Conservation (phyloP, 768 basidiomycete genomes). For the Epithele typhae region DNA sequence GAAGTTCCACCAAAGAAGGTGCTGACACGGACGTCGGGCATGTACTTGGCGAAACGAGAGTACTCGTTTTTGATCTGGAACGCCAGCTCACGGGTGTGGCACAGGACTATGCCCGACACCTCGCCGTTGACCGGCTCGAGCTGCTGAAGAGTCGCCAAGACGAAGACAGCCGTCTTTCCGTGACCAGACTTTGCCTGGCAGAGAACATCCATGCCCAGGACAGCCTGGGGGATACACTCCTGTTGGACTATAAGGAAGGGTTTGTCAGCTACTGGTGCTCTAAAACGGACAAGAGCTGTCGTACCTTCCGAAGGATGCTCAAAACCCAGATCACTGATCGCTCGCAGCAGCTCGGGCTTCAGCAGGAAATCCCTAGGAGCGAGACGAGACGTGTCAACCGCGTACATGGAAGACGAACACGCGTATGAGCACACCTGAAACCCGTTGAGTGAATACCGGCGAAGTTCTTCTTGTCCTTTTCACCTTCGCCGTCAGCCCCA, state of each 20-base stretch:
- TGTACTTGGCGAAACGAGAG: conserved; percentile 98
- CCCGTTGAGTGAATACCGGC: conserved; percentile 99
- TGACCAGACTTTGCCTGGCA: conserved; percentile 99
- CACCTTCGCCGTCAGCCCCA: conserved; percentile 45
- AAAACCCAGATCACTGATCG: conserved; percentile 99
- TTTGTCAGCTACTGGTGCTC: neutral
- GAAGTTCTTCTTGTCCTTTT: conserved; percentile 95
- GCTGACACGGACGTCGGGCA: conserved; percentile 96
- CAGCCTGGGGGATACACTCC: conserved; percentile 99
- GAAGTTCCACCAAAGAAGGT: conserved; percentile 98
- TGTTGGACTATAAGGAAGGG: conserved; percentile 76
- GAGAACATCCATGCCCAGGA: conserved; percentile 98
- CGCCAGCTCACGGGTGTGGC: conserved; percentile 98
- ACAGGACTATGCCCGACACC: conserved; percentile 95
- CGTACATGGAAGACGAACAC: neutral
- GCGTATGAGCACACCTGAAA: conserved; percentile 67
- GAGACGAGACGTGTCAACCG: conserved; percentile 12
- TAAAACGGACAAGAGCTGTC: conserved; percentile 9
- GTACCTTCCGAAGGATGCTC: conserved; percentile 99
- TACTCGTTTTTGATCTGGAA: conserved; percentile 99
- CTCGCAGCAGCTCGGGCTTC: conserved; percentile 94
- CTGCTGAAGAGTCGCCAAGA: conserved; percentile 95
- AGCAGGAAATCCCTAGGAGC: conserved; percentile 85
- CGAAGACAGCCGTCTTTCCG: conserved; percentile 98
- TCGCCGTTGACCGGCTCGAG: conserved; percentile 98